Evolutionary conservation across 1,284 basidiomycete genomes (phyloP).

Genomic region (Cryptococcus sp.): DNA sequence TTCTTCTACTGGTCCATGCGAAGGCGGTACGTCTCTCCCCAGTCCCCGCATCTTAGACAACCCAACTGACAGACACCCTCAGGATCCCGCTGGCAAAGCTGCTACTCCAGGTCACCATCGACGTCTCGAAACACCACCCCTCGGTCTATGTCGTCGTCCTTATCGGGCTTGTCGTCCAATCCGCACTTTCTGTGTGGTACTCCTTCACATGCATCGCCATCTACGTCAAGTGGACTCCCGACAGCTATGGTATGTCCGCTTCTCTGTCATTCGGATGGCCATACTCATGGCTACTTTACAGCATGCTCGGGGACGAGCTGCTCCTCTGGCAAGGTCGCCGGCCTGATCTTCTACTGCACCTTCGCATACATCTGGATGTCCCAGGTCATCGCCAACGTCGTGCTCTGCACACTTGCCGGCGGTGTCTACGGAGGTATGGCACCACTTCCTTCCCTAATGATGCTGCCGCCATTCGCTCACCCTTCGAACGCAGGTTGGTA

Average conservation of each 20-base stretch:
- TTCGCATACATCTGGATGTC: slow-evolving; percentile 83
- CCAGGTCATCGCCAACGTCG: slow-evolving; percentile 69
- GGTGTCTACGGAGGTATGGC: slow-evolving; percentile 59
- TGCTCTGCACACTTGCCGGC: slow-evolving; percentile 74
- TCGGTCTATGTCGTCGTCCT: slow-evolving; percentile 78
- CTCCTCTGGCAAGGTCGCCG: slow-evolving; percentile 59
- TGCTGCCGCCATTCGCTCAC: too few relatives aligned
- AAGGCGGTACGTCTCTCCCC: slow-evolving; percentile 31
- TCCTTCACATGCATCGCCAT: slow-evolving; percentile 51
- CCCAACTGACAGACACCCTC: too few relatives aligned
- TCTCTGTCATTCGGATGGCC: too few relatives aligned
- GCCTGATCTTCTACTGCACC: slow-evolving; percentile 70
- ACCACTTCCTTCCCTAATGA: not conserved
- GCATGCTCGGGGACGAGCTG: slow-evolving; percentile 44
- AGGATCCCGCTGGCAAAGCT: slow-evolving; percentile 75
- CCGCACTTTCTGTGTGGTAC: slow-evolving; percentile 62
- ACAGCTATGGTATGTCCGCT: slow-evolving; percentile 61
- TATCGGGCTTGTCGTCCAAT: slow-evolving; percentile 64
- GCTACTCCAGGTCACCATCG: slow-evolving; percentile 71
- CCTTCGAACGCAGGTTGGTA: slow-evolving; percentile 35
- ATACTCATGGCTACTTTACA: not conserved
- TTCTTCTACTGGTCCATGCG: slow-evolving; percentile 59
- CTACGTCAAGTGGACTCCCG: slow-evolving; percentile 72
- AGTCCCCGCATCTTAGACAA: not conserved
- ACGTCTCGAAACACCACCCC: slow-evolving; percentile 74